Evolutionary conservation across 345 rosid genomes (phyloP), one percentile per base, ranked within the genome.

Genomic region (Bruguiera parviflora): DNA sequence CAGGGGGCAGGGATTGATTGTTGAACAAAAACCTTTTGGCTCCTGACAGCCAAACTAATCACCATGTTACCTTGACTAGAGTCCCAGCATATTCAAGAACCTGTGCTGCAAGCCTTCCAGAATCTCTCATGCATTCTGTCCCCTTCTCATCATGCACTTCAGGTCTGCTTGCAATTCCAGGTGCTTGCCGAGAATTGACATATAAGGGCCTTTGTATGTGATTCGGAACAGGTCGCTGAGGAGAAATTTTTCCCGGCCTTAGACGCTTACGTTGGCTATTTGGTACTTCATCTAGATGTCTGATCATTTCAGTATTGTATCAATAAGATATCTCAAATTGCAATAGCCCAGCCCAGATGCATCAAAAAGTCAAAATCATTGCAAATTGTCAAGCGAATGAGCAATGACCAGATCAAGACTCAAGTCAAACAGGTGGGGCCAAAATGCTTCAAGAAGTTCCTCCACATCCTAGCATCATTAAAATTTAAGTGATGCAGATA

Each of bases 31-130:
- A 56, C 4, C 19, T 27, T 21, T 27, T 21, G 9, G 24, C 59
- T 21, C 10, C 32, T 37, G 58, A 31, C 47, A 56, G 43, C 25
- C 31, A 61, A 64, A 39, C 71, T 33, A 60, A 31, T 32, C 11
- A 3, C 27, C 57, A 27, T 31, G n/a, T 68, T 68, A 93, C 97
- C 94, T 91, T 88, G 75, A 94, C 91, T 53, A 91, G 82, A 67
- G 91, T 87, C 62, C 95, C 96, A 43, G 96, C 96, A 67, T 85
- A 89, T 19, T 82, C 79, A 29, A 90, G 92, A 81, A 91, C 97
- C 77, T 70, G 84, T 2, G 97, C 97, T 35, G 98, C 97, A 72
- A 93, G 97, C 76, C 76, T 88, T 58, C 97, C 98, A 11, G 96
- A 88, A 79, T 91, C 97, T 80, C 91, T 85, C 96, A 93, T 91